These are phyloP conservation scores for Xylariomycetidae sp. DNA, from an alignment of 2,329 filamentous ascomycete species.

Conservation along the genomic window DNA sequence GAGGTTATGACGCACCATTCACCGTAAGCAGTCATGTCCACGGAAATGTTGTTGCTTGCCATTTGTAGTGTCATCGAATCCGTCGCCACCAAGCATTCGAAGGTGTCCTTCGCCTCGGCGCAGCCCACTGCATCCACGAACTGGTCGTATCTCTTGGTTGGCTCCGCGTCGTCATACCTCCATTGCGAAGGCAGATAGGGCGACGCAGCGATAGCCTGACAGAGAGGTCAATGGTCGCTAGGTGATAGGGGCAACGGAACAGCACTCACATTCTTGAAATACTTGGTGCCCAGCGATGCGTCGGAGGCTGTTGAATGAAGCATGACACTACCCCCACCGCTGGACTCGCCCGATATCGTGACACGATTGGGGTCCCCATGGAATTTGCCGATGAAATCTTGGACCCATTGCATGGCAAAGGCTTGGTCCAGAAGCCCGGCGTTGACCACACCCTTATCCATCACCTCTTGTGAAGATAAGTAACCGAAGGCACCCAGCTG, in stretches of 20 bases:
- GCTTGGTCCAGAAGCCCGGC: slow-evolving; percentile 4
- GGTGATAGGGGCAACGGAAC: slow-evolving; percentile 26
- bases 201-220: slow-evolving; percentile 6
- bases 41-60: slow-evolving; percentile 16
- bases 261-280: background rate
- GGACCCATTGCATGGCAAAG: slow-evolving; percentile 41
- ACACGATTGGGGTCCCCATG: slow-evolving; percentile 47
- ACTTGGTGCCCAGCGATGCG: slow-evolving; percentile 29
- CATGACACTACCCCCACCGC: slow-evolving; percentile 45
- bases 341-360: slow-evolving; percentile 49
- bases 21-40: slow-evolving; percentile 8
- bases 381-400: slow-evolving; percentile 45
- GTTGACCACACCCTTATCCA: background rate
- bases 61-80: slow-evolving; percentile 19
- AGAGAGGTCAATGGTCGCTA: slow-evolving; percentile 19
- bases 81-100: slow-evolving; percentile 20
- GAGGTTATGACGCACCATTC: slow-evolving; percentile 1
- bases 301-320: slow-evolving; percentile 39
- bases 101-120: slow-evolving; percentile 17
- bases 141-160: slow-evolving; percentile 38
- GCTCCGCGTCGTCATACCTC: slow-evolving; percentile 37
- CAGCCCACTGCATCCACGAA: slow-evolving; percentile 39
- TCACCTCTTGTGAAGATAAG: slow-evolving; percentile 3
- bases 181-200: slow-evolving; percentile 45
- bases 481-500: slow-evolving; percentile 5